Conservation (phyloP, 306 rosid genomes). For the Cucurbita moschata region DNA sequence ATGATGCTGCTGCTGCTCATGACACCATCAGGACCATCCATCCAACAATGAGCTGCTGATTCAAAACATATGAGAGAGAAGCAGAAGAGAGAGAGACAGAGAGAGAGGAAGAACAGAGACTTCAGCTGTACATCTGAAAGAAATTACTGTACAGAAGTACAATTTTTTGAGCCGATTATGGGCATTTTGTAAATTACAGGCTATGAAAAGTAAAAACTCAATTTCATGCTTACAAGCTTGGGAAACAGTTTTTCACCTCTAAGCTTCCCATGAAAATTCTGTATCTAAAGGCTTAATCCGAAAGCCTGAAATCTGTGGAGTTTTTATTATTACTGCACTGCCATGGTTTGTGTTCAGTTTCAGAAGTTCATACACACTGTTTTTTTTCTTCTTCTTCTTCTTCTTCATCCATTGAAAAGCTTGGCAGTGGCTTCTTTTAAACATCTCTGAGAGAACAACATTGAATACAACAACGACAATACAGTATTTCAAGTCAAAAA, state of each 20-base stretch:
- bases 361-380: not conserved
- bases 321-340: not conserved
- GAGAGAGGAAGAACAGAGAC: not conserved
- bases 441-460: not conserved
- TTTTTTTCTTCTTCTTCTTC: not conserved
- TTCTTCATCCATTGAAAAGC: not conserved
- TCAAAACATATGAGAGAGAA: not conserved
- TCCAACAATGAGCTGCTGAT: not conserved
- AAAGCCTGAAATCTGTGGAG: not conserved
- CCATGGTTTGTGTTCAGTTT: not conserved
- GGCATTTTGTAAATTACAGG: constrained; percentile 7
- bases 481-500: constrained; percentile 4
- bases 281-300: constrained; percentile 5
- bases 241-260: not conserved
- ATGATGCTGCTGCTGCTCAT: not conserved
- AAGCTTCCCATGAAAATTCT: not conserved
- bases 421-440: not conserved
- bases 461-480: constrained; percentile 1
- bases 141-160: constrained; percentile 6
- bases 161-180: not conserved
- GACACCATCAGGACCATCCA: not conserved
- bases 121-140: constrained; percentile 6
- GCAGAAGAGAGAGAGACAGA: not conserved
- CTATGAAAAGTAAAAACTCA: constrained; percentile 1
- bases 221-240: constrained; percentile 11